phyloP scores from a whole-genome alignment of 345 rosid genomes.

The Salix brachista region DNA sequence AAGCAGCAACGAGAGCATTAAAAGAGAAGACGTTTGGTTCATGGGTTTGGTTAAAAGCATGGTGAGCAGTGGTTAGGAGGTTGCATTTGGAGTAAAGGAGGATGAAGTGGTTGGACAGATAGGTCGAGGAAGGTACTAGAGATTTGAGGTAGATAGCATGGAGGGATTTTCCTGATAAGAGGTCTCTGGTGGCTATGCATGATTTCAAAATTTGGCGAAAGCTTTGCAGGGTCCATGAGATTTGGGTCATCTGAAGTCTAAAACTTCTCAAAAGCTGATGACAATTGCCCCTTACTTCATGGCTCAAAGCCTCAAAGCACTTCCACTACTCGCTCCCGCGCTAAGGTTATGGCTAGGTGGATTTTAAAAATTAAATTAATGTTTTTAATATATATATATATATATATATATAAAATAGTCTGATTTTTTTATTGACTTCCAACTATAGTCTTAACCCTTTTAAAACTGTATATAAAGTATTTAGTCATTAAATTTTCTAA shows the following conservation, averaged over 20 bases:
- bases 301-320: background rate
- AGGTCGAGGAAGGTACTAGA: slow-evolving; percentile 60
- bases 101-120: slow-evolving; percentile 81
- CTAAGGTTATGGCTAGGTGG: too few species aligned
- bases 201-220: slow-evolving; percentile 55
- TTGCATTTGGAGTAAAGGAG: slow-evolving; percentile 86
- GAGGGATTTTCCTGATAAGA: slow-evolving; percentile 60
- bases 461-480: too few species aligned
- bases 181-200: slow-evolving; percentile 49
- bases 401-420: too few species aligned
- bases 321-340: background rate
- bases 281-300: background rate
- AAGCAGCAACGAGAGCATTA: slow-evolving; percentile 57
- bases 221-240: slow-evolving; percentile 39
- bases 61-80: slow-evolving; percentile 44
- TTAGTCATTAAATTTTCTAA: too few species aligned
- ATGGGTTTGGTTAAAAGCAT: slow-evolving; percentile 42
- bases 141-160: slow-evolving; percentile 68
- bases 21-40: slow-evolving; percentile 71
- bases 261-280: background rate
- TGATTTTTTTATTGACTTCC: too few species aligned
- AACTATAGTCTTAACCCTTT: too few species aligned
- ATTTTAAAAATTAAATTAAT: too few species aligned
- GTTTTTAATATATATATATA: too few species aligned
- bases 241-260: slow-evolving; percentile 40